Conservation (phyloP, 1,139 yeast genomes). For the Candida sojae region DNA sequence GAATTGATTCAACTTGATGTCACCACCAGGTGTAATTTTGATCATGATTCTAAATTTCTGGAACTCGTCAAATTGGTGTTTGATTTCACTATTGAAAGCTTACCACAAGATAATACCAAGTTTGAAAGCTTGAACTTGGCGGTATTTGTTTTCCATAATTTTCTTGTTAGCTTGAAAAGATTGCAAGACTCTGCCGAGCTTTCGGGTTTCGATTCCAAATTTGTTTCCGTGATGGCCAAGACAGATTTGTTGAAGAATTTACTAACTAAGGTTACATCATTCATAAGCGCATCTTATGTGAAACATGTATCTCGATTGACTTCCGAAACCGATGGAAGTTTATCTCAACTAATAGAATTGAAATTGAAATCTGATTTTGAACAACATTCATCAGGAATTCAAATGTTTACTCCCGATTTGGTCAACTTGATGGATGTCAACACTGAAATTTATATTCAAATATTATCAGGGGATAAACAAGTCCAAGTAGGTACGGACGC, state of each 20-base stretch:
- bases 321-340: conserved; percentile 3
- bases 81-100: conserved; percentile 10
- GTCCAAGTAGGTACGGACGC: conserved; percentile 7
- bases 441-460: conserved; percentile 25
- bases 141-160: conserved; percentile 22
- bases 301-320: conserved; percentile 9
- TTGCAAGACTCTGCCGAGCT: conserved; percentile 10
- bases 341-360: conserved; percentile 5
- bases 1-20: conserved; percentile 16
- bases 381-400: background rate
- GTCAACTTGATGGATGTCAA: conserved; percentile 27
- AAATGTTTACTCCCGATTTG: conserved; percentile 23
- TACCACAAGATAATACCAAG: conserved; percentile 3
- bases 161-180: conserved; percentile 23
- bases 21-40: background rate
- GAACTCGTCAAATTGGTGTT: conserved; percentile 9
- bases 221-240: conserved; percentile 7
- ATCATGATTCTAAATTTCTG: conserved; percentile 1
- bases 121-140: conserved; percentile 13
- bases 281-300: conserved; percentile 7
- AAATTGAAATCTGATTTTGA: background rate
- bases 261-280: conserved; percentile 1
- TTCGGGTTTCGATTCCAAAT: conserved; percentile 7
- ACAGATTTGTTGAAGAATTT: conserved; percentile 6
- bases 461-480: conserved; percentile 6